phyloP scores from a whole-genome alignment of 495 filamentous ascomycete genomes.

The Talaromyces liani region DNA sequence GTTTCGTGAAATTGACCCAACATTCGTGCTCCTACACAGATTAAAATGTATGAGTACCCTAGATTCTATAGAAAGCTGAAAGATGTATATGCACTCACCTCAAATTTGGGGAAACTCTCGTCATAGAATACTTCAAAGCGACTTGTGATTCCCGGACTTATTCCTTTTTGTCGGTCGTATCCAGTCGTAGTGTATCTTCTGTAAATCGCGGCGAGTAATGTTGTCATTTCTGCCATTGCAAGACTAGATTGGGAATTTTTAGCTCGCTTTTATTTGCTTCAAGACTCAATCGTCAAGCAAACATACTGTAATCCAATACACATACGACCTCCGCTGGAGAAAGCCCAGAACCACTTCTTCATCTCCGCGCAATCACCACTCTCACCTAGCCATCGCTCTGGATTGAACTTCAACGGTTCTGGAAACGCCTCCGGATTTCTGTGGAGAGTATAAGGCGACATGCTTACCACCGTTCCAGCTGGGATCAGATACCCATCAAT shows the following conservation, averaged over 20 bases:
- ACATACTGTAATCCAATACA: slow-evolving; percentile 27
- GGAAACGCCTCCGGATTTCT: slow-evolving; percentile 7
- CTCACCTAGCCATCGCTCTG: slow-evolving; percentile 18
- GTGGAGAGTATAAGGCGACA: slow-evolving; percentile 2
- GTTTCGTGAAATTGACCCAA: not conserved
- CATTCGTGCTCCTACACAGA: not conserved
- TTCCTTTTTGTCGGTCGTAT: slow-evolving; percentile 12
- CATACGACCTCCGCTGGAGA: slow-evolving; percentile 22
- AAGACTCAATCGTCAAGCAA: slow-evolving; percentile 2
- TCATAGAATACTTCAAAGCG: slow-evolving; percentile 36
- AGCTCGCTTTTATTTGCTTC: not conserved
- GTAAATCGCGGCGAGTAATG: slow-evolving; percentile 28
- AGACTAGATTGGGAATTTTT: slow-evolving; percentile 16
- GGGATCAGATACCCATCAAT: slow-evolving; percentile 10
- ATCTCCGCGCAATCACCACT: slow-evolving; percentile 25
- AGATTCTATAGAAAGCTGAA: not conserved
- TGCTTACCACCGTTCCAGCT: slow-evolving; percentile 4
- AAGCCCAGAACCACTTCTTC: slow-evolving; percentile 32
- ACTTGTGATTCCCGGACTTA: slow-evolving; percentile 25
- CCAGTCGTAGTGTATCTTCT: slow-evolving; percentile 22
- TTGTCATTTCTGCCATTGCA: slow-evolving; percentile 37
- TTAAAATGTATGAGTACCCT: not conserved
- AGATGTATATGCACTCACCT: not conserved
- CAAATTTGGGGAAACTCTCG: slow-evolving; percentile 12
- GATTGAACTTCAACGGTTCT: slow-evolving; percentile 11